Evolutionary conservation across 225 moss, liverwort and hornwort genomes (phyloP).

Genomic region (Polytrichum formosum): DNA sequence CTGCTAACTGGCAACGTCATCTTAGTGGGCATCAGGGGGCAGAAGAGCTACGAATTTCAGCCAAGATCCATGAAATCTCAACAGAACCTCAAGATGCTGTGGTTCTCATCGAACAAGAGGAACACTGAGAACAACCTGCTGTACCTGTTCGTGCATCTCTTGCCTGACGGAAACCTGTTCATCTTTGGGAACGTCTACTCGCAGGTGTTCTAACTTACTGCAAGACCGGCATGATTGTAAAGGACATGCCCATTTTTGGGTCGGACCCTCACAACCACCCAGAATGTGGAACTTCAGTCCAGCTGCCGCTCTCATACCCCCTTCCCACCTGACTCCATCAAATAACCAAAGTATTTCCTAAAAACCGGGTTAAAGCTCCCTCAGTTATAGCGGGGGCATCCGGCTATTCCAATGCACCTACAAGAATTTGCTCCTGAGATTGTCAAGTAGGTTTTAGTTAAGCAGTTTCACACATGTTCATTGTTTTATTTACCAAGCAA

Average conservation of each 20-base stretch:
- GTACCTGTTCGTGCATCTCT: slow-evolving; percentile 44
- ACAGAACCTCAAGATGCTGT: too few species aligned
- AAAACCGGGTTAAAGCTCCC: too few species aligned
- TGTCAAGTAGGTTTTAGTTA: too few species aligned
- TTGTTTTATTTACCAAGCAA: too few species aligned
- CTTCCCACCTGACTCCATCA: too few species aligned
- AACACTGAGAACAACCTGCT: slow-evolving; percentile 24
- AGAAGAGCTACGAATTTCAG: slow-evolving; percentile 32
- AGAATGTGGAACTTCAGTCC: slow-evolving; percentile 7
- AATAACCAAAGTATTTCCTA: too few species aligned
- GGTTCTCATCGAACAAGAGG: not conserved
- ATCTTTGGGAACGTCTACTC: slow-evolving; percentile 16
- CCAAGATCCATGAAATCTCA: slow-evolving; percentile 14
- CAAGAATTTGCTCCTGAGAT: too few species aligned
- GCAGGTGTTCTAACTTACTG: slow-evolving; percentile 21
- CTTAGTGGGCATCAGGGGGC: slow-evolving; percentile 24
- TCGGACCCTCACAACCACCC: slow-evolving; percentile 28
- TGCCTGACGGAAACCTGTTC: slow-evolving; percentile 13
- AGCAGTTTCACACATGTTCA: too few species aligned
- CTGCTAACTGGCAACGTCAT: slow-evolving; percentile 25
- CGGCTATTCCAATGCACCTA: too few species aligned
- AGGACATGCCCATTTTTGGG: slow-evolving; percentile 10
- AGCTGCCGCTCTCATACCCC: too few species aligned
- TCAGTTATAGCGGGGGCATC: too few species aligned
- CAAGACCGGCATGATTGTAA: slow-evolving; percentile 9